Percentiles rank a stretch among this genome's conserved stretches.
phyloP scores from a whole-genome alignment of 2,329 filamentous ascomycete genomes.

The Trichoderma sp. region DNA sequence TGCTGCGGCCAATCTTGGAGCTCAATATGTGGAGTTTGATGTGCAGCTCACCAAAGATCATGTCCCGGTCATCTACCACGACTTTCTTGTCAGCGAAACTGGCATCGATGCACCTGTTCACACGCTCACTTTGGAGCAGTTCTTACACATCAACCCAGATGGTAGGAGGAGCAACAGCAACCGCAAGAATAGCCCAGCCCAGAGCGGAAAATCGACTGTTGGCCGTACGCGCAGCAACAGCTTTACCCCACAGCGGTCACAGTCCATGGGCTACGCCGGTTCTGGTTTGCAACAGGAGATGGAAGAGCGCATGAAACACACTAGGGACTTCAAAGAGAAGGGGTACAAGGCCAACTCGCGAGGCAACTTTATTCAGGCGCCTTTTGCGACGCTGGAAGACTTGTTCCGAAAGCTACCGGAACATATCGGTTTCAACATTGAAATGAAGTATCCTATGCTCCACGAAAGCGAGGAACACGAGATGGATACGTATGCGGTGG shows the following conservation, averaged over 20 bases:
- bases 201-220: not conserved
- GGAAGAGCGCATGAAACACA: conserved; percentile 93
- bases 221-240: conserved; percentile 37
- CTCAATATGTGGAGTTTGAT: conserved; percentile 72
- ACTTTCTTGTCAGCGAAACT: conserved; percentile 96
- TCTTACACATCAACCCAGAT: conserved; percentile 77
- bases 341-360: conserved; percentile 95
- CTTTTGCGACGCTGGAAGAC: conserved; percentile 92
- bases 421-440: conserved; percentile 92
- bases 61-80: conserved; percentile 96
- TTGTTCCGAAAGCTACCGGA: conserved; percentile 83
- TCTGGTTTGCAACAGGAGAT: conserved; percentile 38
- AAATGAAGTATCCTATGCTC: conserved; percentile 99
- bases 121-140: conserved; percentile 91
- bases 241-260: conserved; percentile 47
- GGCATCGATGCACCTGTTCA: conserved; percentile 96
- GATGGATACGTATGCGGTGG: conserved; percentile 94
- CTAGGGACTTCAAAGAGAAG: conserved; percentile 87
- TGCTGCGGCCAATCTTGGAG: conserved; percentile 88
- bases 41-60: conserved; percentile 99
- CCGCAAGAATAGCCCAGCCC: conserved; percentile 20
- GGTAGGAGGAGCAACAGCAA: conserved; percentile 30
- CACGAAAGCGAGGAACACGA: conserved; percentile 92
- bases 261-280: conserved; percentile 53
- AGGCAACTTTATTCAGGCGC: conserved; percentile 91